Conservation (phyloP, 2,329 filamentous ascomycete genomes). For the Helotiales sp. region DNA sequence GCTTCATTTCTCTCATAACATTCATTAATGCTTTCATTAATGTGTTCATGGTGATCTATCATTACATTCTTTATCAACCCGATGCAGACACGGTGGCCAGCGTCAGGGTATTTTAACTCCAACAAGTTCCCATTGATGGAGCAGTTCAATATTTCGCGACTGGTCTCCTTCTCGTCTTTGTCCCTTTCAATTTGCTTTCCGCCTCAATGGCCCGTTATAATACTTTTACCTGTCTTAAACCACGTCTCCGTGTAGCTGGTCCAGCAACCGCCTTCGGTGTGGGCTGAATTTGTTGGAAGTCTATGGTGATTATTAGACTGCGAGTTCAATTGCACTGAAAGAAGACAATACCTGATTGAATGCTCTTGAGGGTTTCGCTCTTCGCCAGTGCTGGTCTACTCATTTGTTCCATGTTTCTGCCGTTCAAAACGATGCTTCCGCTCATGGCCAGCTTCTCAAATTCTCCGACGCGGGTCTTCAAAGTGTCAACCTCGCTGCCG, state of each 20-base stretch:
- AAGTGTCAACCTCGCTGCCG: slow-evolving; percentile 21
- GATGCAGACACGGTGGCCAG: too few relatives aligned
- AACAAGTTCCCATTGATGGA: too few relatives aligned
- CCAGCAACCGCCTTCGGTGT: slow-evolving; percentile 11
- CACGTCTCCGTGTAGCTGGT: slow-evolving; percentile 5
- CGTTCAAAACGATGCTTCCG: slow-evolving; percentile 19
- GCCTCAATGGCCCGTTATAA: neutral
- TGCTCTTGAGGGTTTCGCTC: slow-evolving; percentile 26
- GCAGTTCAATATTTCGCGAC: too few relatives aligned
- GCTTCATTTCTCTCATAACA: too few relatives aligned
- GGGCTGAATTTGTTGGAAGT: slow-evolving; percentile 16
- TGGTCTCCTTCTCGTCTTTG: too few relatives aligned
- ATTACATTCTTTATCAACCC: too few relatives aligned
- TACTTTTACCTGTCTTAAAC: neutral
- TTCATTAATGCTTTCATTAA: too few relatives aligned
- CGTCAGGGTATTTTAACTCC: too few relatives aligned
- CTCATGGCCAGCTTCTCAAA: slow-evolving; percentile 31
- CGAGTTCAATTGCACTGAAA: too few relatives aligned
- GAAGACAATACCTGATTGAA: slow-evolving; percentile 28
- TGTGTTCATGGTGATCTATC: too few relatives aligned
- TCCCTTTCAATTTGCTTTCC: neutral
- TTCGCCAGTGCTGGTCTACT: slow-evolving; percentile 1
- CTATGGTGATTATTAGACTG: slow-evolving; percentile 6
- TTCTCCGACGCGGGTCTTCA: slow-evolving; percentile 26
- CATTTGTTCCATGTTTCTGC: neutral